Base-by-base conservation (phyloP, 2,329 filamentous ascomycete genomes). In the Exophiala aquamarina region DNA sequence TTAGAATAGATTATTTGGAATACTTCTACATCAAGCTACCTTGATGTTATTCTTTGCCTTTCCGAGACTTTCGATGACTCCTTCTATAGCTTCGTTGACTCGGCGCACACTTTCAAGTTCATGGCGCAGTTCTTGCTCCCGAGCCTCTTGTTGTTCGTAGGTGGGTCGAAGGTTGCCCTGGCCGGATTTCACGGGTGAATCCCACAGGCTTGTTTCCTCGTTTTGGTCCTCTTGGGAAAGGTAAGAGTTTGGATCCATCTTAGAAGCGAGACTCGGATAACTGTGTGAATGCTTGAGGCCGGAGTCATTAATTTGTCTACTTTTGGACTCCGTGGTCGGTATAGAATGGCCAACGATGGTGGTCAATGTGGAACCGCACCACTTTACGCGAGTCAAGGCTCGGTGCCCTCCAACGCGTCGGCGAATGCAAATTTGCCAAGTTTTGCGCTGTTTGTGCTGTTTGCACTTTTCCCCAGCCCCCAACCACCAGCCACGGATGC, bases 31-130 rank as follows among this genome's bases (percentile, higher is more conserved):
- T 4, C 13, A 26, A 33, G 64, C 41, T 64, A 74, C 72, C 62
- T 71, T 69, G 71, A 76, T 75, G 49, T 76, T 76, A 14, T 65
- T 67, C 55, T 72, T 74, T 13, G 73, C 73, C 34, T 66, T 66
- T 44, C 71, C 68, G 13, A 76, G 61, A 40, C 72, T 75, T 28
- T 62, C 60, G 14, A 75, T 52, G 10, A 75, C 66, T 4, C 70
- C 69, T 55, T 96, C 89, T 50, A 98, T 88, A 32, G 90, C 85
- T 59, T 84, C 79, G 68, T 98, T 98, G 64, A 97, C 87, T 58
- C 86, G 86, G 49, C 86, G 83, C 23, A 98, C 84, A 38, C 84
- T 87, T 54, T 90, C 84, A 20, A 97, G 73, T 69, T 98, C 93
- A 45, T 79, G 83, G 13, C 81, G 84, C 58, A 98, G 73, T 11